Base-by-base conservation (phyloP, 2,329 filamentous ascomycete genomes). In the Coniochaeta sp. region DNA sequence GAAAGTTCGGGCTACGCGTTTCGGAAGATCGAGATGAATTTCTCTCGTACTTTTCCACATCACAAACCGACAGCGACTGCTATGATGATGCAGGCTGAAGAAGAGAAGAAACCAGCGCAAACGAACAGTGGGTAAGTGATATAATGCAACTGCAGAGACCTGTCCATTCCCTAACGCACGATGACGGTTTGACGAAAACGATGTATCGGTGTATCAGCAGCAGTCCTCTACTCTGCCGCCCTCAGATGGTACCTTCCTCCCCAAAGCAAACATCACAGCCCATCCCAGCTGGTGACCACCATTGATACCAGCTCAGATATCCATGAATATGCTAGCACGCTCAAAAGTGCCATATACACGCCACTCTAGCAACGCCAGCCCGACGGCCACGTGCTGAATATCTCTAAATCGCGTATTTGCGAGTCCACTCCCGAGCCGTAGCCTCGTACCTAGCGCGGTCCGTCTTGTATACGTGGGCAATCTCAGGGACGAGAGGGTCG, bases 401-500 rank as follows among this genome's bases (percentile, higher is more conserved):
- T 52, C 38, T 36, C 69, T 83, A 98, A 78, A 98, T 95, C 73
- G 95, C 95, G 76, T 98, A 98, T 85, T 99, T 99, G 77, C 93
- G 87, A 71, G 95, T 99, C 95, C 95, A 99, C 81, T 99, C 95
- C 70, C 93, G 85, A 64, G 95, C 95, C 61, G 93, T 98, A 67
- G 91, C 90, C 81, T 99, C 95, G 78, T 99, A 99, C 76, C 92
- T 86, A 70, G 90, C 87, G 70, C 92, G 90, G 78, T 99, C 95
- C 67, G 93, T 97, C 88, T 99, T 99, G 90, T 99, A 99, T 74
- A 98, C 92, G 74, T 99, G 95, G 71, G 95, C 95, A 72, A 99
- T 99, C 82, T 99, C 95, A 65, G 95, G 95, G 64, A 99, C 95
- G 68, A 99, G 88, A 73, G 95, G 95, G 78, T 99, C 95, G 76